Conservation (phyloP, 192 early-diverging fungal species). For the Backusella morwellensis region DNA sequence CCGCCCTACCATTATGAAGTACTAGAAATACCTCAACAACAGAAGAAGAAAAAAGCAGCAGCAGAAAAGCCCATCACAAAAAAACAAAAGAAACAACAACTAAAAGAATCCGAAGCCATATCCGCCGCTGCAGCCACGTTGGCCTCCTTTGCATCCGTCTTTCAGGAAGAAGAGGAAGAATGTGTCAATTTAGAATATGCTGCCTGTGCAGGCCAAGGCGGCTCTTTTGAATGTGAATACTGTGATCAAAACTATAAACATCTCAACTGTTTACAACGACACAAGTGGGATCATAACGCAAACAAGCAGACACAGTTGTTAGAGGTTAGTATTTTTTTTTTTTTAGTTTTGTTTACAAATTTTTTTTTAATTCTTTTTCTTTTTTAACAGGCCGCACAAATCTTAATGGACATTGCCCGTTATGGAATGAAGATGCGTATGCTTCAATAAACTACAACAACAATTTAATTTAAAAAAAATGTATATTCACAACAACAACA, state of each 20-base stretch:
- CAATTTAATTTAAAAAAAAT: background rate
- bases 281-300: conserved; percentile 13
- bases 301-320: conserved; percentile 21
- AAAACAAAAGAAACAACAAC: background rate
- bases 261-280: conserved; percentile 13
- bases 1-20: conserved; percentile 27
- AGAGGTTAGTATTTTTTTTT: conserved; percentile 20
- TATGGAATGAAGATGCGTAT: conserved; percentile 18
- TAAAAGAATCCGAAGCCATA: conserved; percentile 19
- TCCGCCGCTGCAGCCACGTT: conserved; percentile 28
- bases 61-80: conserved; percentile 16
- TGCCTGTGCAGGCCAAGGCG: conserved; percentile 1
- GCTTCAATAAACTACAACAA: conserved; percentile 7
- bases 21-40: conserved; percentile 6
- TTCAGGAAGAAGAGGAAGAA: conserved; percentile 5
- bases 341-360: background rate
- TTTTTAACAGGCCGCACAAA: conserved; percentile 29
- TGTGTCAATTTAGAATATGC: conserved; percentile 15
- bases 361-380: background rate
- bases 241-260: conserved; percentile 11
- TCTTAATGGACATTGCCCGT: conserved; percentile 31
- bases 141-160: conserved; percentile 23
- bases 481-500: background rate
- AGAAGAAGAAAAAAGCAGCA: conserved; percentile 5
- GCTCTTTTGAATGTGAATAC: conserved; percentile 1